Conservation (phyloP, 192 early-diverging fungal genomes). For the Umbelopsis ramanniana region DNA sequence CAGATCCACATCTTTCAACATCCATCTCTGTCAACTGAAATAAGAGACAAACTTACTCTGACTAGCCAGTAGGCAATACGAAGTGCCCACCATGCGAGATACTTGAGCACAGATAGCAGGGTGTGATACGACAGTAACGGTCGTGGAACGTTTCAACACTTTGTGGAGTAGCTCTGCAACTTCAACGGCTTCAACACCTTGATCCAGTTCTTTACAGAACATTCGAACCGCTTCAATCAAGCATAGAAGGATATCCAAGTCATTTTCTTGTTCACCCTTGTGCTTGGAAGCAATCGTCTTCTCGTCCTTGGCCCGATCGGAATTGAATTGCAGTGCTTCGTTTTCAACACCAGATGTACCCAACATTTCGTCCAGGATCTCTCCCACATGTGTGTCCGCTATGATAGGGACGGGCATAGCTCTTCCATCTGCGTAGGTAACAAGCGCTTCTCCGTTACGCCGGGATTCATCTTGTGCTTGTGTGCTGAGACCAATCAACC, state of each 20-base stretch:
- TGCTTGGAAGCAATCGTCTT: constrained; percentile 27
- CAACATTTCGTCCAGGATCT: background rate
- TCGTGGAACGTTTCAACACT: constrained; percentile 14
- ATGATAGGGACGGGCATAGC: constrained; percentile 24
- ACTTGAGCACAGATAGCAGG: constrained; percentile 25
- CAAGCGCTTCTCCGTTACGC: constrained; percentile 21
- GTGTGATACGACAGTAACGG: background rate
- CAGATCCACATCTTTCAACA: too few relatives aligned
- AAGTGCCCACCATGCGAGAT: constrained; percentile 39
- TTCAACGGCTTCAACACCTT: constrained; percentile 32
- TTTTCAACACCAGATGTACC: constrained; percentile 20
- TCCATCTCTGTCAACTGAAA: background rate
- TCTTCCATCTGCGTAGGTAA: constrained; percentile 21
- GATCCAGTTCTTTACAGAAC: constrained; percentile 38
- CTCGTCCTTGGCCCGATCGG: background rate
- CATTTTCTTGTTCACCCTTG: constrained; percentile 34
- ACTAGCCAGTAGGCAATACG: constrained; percentile 42
- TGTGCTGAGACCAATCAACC: constrained; percentile 49
- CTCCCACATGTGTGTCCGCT: background rate
- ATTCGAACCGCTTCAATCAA: constrained; percentile 51
- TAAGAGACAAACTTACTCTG: constrained; percentile 38
- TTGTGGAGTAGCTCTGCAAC: constrained; percentile 34
- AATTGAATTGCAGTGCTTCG: constrained; percentile 14
- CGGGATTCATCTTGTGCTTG: constrained; percentile 31
- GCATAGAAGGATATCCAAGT: constrained; percentile 23